Percentiles rank a stretch among this genome's conserved stretches.
Conservation (phyloP, 1,284 basidiomycete species). For the Athelia sp. region DNA sequence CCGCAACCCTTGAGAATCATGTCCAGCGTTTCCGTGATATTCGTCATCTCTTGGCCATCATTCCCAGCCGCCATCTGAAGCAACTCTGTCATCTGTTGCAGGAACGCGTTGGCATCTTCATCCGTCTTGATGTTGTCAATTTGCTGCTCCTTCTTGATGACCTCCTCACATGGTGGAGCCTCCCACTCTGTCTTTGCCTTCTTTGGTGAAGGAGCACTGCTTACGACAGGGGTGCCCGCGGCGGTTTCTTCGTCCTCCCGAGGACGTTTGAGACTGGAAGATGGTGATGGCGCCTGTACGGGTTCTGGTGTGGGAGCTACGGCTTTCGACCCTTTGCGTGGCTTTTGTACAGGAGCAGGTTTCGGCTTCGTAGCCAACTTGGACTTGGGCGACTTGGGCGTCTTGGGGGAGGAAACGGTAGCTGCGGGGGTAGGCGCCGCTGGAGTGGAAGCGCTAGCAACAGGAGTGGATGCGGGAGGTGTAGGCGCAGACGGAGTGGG, state of each 20-base stretch:
- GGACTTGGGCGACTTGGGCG: constrained; percentile 49
- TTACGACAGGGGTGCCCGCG: constrained; percentile 21
- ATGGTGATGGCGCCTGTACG: constrained; percentile 22
- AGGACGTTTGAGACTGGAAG: constrained; percentile 43
- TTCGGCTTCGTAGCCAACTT: constrained; percentile 42
- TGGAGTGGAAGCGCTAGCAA: constrained; percentile 47
- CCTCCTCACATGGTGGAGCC: constrained; percentile 45
- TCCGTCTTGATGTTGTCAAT: constrained; percentile 58
- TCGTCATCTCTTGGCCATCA: constrained; percentile 40
- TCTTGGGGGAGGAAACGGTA: constrained; percentile 38
- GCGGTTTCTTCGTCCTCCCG: constrained; percentile 52
- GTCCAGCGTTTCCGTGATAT: constrained; percentile 56
- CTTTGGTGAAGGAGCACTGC: constrained; percentile 64
- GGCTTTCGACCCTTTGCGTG: constrained; percentile 30
- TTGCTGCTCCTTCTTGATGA: constrained; percentile 49
- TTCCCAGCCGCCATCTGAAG: constrained; percentile 44
- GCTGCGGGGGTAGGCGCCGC: constrained; percentile 47
- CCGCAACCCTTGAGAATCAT: constrained; percentile 54
- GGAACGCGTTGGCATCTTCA: constrained; percentile 57
- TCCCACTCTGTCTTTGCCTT: constrained; percentile 68
- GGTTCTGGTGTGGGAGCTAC: constrained; percentile 20
- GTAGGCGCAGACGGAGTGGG: constrained; percentile 4
- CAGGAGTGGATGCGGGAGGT: constrained; percentile 15
- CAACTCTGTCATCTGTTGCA: constrained; percentile 59
- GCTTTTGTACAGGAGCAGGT: constrained; percentile 21